Percentiles rank a stretch among this genome's conserved stretches.
These are phyloP conservation scores for Fusarium incarnatum DNA, from an alignment of 2,329 filamentous ascomycete genomes.

Conservation along the genomic window DNA sequence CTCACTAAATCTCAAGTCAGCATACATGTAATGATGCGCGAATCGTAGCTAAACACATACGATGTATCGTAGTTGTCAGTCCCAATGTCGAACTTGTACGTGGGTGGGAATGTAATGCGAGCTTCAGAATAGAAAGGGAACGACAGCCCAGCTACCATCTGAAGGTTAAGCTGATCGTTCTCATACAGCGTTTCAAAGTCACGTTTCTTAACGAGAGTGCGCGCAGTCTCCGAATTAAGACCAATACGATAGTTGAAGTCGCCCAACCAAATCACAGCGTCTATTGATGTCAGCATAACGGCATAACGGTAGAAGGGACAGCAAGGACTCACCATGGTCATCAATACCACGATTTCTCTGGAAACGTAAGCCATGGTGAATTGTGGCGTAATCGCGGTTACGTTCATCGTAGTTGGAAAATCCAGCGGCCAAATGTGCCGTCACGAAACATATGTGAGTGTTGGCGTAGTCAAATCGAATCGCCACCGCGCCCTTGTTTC, in stretches of 20 bases:
- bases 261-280: constrained; percentile 90
- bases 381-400: constrained; percentile 92
- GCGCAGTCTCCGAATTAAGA: constrained; percentile 80
- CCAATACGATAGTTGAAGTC: constrained; percentile 99
- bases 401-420: constrained; percentile 97
- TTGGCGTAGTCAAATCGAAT: constrained; percentile 96
- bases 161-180: constrained; percentile 94
- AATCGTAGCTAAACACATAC: constrained; percentile 57
- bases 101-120: constrained; percentile 87
- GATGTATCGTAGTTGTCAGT: constrained; percentile 92
- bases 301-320: background rate
- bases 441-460: constrained; percentile 94
- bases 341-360: constrained; percentile 91
- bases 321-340: constrained; percentile 74
- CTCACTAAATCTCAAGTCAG: constrained; percentile 66
- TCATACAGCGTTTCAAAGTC: constrained; percentile 86
- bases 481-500: constrained; percentile 97
- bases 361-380: constrained; percentile 87
- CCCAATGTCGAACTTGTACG: constrained; percentile 94
- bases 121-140: constrained; percentile 95
- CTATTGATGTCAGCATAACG: constrained; percentile 49
- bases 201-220: constrained; percentile 75
- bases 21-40: background rate
- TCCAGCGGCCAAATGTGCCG: constrained; percentile 93
- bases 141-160: constrained; percentile 92